Percentiles rank a stretch among this genome's conserved stretches.
Evolutionary conservation across 441 rosid genomes (phyloP).

Genomic region (Arabidopsis hybrid): DNA sequence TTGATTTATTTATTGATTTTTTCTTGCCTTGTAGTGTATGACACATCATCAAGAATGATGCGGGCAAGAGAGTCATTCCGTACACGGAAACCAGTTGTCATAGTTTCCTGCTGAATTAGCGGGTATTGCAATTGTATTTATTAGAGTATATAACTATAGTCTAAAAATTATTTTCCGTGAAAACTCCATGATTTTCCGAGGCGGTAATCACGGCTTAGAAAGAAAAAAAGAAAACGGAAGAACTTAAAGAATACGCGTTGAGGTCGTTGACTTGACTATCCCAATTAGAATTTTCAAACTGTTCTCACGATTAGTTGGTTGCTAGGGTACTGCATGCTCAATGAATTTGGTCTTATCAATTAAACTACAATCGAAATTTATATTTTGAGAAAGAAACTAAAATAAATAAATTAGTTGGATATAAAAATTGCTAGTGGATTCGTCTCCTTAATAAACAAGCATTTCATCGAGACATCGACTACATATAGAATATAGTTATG

Average conservation of each 20-base stretch:
- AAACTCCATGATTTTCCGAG: constrained; percentile 26
- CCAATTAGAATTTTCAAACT: constrained; percentile 18
- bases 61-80: constrained; percentile 25
- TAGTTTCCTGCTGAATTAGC: constrained; percentile 44
- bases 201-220: constrained; percentile 44
- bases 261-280: constrained; percentile 36
- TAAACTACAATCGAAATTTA: not conserved
- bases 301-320: constrained; percentile 34
- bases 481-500: not conserved
- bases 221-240: not conserved
- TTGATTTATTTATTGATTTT: too few species aligned
- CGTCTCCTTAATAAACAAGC: not conserved
- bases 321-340: not conserved
- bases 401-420: too few species aligned
- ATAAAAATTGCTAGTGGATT: not conserved
- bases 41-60: constrained; percentile 32
- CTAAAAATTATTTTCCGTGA: not conserved
- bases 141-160: not conserved
- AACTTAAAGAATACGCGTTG: constrained; percentile 42
- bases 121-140: constrained; percentile 12
- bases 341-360: constrained; percentile 25
- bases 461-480: not conserved
- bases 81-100: constrained; percentile 42
- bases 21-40: not conserved
- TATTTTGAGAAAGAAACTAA: not conserved